phyloP scores from a whole-genome alignment of 371 early-diverging fungal genomes.

The Saksenaea oblongispora region DNA sequence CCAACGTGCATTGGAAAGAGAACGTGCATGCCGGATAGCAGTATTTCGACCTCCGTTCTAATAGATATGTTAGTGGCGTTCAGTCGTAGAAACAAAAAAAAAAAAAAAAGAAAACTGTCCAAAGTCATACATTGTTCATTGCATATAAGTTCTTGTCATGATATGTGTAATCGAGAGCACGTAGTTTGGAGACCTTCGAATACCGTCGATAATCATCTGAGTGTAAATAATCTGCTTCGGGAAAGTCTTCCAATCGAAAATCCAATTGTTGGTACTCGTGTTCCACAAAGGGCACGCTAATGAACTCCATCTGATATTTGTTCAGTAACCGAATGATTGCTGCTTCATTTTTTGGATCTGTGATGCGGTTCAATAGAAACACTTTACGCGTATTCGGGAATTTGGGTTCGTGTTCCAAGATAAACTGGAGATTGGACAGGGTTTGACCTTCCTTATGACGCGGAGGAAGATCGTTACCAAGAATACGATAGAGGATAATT shows the following conservation, averaged over 20 bases:
- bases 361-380: conserved; percentile 70
- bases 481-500: conserved; percentile 65
- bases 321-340: conserved; percentile 60
- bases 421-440: conserved; percentile 66
- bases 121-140: conserved; percentile 70
- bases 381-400: conserved; percentile 65
- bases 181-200: conserved; percentile 62
- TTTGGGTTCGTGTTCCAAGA: conserved; percentile 64
- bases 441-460: conserved; percentile 71
- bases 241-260: conserved; percentile 67
- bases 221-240: conserved; percentile 67
- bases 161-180: conserved; percentile 67
- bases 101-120: not conserved
- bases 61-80: not conserved
- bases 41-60: conserved; percentile 74
- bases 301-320: conserved; percentile 57
- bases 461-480: conserved; percentile 75
- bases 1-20: conserved; percentile 59
- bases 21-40: conserved; percentile 60
- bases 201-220: conserved; percentile 64
- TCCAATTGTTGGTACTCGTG: conserved; percentile 61
- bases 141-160: conserved; percentile 73
- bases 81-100: not conserved
- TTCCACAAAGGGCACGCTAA: conserved; percentile 61
- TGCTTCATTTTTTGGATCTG: conserved; percentile 59